phyloP scores from a whole-genome alignment of 768 basidiomycete species.

The Strobilomyces confusus region DNA sequence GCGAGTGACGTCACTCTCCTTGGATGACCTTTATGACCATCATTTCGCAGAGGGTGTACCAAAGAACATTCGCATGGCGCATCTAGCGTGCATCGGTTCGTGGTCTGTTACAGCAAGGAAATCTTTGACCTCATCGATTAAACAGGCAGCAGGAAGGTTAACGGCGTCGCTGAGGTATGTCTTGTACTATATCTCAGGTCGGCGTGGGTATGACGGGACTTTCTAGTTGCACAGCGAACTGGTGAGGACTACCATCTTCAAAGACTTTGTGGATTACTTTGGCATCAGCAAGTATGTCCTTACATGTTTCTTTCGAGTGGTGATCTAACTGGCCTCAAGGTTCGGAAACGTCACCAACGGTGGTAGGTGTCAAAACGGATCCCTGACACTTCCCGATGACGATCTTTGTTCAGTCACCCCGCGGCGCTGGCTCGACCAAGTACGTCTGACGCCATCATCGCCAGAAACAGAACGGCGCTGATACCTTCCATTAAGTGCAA shows the following conservation, averaged over 20 bases:
- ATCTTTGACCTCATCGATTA: background rate
- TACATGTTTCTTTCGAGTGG: background rate
- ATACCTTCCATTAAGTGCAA: constrained; percentile 59
- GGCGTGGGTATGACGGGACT: background rate
- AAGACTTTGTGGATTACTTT: constrained; percentile 92
- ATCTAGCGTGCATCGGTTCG: constrained; percentile 79
- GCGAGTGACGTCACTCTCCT: constrained; percentile 30
- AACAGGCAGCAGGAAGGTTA: constrained; percentile 75
- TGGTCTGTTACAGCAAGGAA: background rate
- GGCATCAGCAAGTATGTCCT: constrained; percentile 67
- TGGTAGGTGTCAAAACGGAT: constrained; percentile 42
- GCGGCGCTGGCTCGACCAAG: constrained; percentile 88
- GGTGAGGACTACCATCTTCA: constrained; percentile 76
- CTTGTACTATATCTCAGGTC: background rate
- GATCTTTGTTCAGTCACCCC: constrained; percentile 61
- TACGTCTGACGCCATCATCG: constrained; percentile 20
- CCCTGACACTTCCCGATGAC: background rate
- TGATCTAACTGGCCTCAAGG: constrained; percentile 33
- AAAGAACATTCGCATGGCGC: constrained; percentile 86
- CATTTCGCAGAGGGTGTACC: constrained; percentile 66
- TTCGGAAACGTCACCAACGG: constrained; percentile 94
- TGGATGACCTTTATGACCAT: background rate
- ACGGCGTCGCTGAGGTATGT: constrained; percentile 88
- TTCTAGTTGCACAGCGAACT: constrained; percentile 80
- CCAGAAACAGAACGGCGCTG: background rate